Evolutionary conservation across 345 rosid genomes (phyloP).

Genomic region (Camelina neglecta): DNA sequence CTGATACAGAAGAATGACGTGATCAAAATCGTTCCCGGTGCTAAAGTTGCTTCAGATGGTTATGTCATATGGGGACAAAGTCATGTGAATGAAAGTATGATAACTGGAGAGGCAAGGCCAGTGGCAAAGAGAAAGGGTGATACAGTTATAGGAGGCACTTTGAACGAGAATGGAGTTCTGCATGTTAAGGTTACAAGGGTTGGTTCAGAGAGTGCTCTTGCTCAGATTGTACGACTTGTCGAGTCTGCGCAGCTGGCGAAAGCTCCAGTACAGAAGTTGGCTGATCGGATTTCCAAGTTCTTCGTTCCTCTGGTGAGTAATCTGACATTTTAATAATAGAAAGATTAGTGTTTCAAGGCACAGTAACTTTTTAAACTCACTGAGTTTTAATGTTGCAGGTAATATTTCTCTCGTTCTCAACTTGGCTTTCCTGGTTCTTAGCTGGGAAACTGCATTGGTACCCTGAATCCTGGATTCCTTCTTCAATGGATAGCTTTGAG

Average conservation of each 20-base stretch:
- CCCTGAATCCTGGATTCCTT: slow-evolving; percentile 90
- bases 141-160: slow-evolving; percentile 85
- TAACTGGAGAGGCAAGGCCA: slow-evolving; percentile 77
- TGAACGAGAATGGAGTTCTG: slow-evolving; percentile 86
- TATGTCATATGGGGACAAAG: slow-evolving; percentile 73
- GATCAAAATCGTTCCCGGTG: slow-evolving; percentile 74
- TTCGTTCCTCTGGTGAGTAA: slow-evolving; percentile 84
- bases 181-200: slow-evolving; percentile 81
- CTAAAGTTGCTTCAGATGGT: slow-evolving; percentile 77
- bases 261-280: slow-evolving; percentile 97
- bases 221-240: slow-evolving; percentile 91
- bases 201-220: slow-evolving; percentile 93
- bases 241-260: slow-evolving; percentile 97
- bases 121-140: slow-evolving; percentile 84
- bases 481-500: slow-evolving; percentile 92
- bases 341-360: background rate
- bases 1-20: slow-evolving; percentile 84
- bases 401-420: slow-evolving; percentile 72
- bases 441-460: slow-evolving; percentile 83
- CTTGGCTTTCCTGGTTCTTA: slow-evolving; percentile 92
- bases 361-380: background rate
- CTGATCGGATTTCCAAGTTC: slow-evolving; percentile 83
- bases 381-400: slow-evolving; percentile 50
- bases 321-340: background rate
- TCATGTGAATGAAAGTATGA: slow-evolving; percentile 80